Conservation (phyloP, 1,284 basidiomycete species). For the Vanrija humicola region DNA sequence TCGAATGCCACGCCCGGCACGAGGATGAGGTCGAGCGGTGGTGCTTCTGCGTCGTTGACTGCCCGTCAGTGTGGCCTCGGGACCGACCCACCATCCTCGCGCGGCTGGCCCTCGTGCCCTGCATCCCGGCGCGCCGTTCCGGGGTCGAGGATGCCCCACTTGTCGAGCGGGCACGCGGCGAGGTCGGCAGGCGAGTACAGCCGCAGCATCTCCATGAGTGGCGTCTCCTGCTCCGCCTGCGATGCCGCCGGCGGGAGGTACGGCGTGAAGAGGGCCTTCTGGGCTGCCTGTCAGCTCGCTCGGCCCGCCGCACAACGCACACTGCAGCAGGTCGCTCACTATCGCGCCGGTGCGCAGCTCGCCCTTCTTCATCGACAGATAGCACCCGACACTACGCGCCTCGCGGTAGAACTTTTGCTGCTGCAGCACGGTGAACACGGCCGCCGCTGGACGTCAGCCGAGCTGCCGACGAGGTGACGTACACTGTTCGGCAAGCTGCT, state of each 20-base stretch:
- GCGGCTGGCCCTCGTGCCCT: conserved; percentile 7
- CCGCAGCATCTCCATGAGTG: conserved; percentile 44
- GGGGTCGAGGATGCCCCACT: conserved; percentile 48
- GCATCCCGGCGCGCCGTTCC: conserved; percentile 28
- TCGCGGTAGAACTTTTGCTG: conserved; percentile 29
- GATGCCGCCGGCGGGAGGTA: conserved; percentile 25
- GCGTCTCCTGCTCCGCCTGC: conserved; percentile 7
- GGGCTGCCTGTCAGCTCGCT: background rate
- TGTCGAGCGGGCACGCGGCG: conserved; percentile 36
- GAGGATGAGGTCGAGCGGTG: conserved; percentile 40
- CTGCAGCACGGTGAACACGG: conserved; percentile 28
- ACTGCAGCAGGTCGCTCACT: conserved; percentile 32
- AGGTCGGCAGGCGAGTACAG: conserved; percentile 41
- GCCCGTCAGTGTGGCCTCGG: background rate
- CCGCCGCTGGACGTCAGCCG: conserved; percentile 25
- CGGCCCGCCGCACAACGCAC: background rate
- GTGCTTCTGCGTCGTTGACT: conserved; percentile 26
- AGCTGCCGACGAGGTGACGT: background rate
- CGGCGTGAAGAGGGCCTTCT: conserved; percentile 37
- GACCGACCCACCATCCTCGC: conserved; percentile 37
- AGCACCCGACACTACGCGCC: conserved; percentile 40
- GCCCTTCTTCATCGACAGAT: conserved; percentile 44
- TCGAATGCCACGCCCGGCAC: conserved; percentile 48
- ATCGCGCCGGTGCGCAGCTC: conserved; percentile 43
- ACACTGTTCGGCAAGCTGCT: conserved; percentile 41